Conservation (phyloP, 2,329 filamentous ascomycete genomes). For the Mollisiaceae sp. region DNA sequence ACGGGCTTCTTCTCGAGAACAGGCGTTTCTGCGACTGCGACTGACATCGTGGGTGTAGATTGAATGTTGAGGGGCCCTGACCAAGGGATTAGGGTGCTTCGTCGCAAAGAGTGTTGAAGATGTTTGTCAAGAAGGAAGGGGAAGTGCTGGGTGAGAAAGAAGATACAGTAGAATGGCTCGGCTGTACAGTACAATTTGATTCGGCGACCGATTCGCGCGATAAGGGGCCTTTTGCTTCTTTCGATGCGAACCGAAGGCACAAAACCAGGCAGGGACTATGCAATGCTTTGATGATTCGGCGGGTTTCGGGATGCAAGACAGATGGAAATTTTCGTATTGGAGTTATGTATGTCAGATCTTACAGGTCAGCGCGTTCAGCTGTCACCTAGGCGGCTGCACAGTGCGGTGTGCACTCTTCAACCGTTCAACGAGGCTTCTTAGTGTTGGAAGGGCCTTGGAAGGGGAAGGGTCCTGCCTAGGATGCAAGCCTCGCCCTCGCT, state of each 20-base stretch:
- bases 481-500: background rate
- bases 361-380: background rate
- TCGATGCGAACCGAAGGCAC: constrained; percentile 12
- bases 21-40: constrained; percentile 58
- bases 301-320: constrained; percentile 11
- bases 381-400: background rate
- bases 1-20: constrained; percentile 94
- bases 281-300: constrained; percentile 6
- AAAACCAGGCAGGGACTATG: background rate
- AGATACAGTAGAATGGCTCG: background rate
- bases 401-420: background rate
- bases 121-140: background rate
- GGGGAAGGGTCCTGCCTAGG: background rate
- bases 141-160: background rate
- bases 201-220: background rate
- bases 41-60: constrained; percentile 66
- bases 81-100: constrained; percentile 95
- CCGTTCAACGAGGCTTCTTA: constrained; percentile 23
- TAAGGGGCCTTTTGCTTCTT: constrained; percentile 7
- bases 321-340: background rate
- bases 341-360: constrained; percentile 7
- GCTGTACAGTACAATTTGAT: background rate
- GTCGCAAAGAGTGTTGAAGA: constrained; percentile 57
- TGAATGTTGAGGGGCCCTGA: constrained; percentile 77
- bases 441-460: too few species aligned